A percentile compares a stretch with the other conserved stretches of the same genome.
phyloP scores from a whole-genome alignment of 1,139 yeast genomes.

The Meyerozyma guilliermondii region DNA sequence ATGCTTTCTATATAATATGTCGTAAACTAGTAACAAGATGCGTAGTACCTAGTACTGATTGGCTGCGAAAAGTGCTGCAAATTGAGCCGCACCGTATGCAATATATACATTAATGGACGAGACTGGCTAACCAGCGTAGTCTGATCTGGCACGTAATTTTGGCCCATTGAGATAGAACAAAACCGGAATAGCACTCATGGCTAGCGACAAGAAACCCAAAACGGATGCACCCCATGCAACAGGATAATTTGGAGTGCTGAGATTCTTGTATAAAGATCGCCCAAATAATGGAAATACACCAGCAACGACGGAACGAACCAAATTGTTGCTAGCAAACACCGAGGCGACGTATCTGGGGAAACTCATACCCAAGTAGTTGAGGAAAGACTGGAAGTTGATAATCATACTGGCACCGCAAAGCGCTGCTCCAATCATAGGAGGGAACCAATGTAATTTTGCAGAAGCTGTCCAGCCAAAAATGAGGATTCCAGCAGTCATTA shows the following conservation, averaged over 20 bases:
- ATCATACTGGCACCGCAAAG: slow-evolving; percentile 26
- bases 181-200: slow-evolving; percentile 64
- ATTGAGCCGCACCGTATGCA: no score
- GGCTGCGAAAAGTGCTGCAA: no score
- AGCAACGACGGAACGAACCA: slow-evolving; percentile 23
- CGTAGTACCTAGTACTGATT: no score
- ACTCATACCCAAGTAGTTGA: slow-evolving; percentile 28
- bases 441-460: slow-evolving; percentile 27
- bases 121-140: slow-evolving; percentile 37
- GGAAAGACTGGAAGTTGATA: slow-evolving; percentile 19
- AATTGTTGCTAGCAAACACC: slow-evolving; percentile 27
- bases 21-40: no score
- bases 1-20: no score
- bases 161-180: slow-evolving; percentile 28
- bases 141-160: slow-evolving; percentile 40
- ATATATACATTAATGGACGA: background rate
- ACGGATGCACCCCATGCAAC: slow-evolving; percentile 66
- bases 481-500: slow-evolving; percentile 27
- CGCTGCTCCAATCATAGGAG: slow-evolving; percentile 25
- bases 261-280: slow-evolving; percentile 41
- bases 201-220: slow-evolving; percentile 50
- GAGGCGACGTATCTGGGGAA: slow-evolving; percentile 38
- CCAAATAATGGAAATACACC: slow-evolving; percentile 31
- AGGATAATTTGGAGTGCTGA: slow-evolving; percentile 26
- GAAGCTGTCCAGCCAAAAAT: slow-evolving; percentile 31